phyloP scores from a whole-genome alignment of 2,329 filamentous ascomycete species.

The Penicillium sp. region DNA sequence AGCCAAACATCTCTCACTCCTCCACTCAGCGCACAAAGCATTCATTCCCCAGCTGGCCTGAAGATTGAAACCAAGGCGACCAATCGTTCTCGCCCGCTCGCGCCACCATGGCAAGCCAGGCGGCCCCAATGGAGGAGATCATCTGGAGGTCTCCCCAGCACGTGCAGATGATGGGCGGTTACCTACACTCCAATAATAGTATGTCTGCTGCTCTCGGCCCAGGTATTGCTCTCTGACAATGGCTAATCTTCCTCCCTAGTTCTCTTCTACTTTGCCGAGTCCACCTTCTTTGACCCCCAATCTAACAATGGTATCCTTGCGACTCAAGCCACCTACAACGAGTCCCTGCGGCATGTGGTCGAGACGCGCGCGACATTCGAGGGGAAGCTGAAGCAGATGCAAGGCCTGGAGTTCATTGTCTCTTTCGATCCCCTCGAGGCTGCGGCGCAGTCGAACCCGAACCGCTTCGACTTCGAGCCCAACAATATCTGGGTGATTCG shows the following conservation, averaged over 20 bases:
- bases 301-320: constrained; percentile 62
- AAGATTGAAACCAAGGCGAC: neutral
- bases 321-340: constrained; percentile 53
- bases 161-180: constrained; percentile 49
- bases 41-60: neutral
- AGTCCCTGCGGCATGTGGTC: constrained; percentile 52
- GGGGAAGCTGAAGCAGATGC: constrained; percentile 53
- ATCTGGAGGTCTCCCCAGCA: constrained; percentile 49
- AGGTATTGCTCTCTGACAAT: neutral
- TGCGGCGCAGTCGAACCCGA: constrained; percentile 40
- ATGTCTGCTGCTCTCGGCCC: constrained; percentile 13
- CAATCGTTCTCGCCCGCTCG: neutral
- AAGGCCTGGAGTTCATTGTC: constrained; percentile 62
- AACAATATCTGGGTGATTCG: constrained; percentile 61
- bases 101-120: constrained; percentile 37
- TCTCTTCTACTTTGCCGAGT: constrained; percentile 63
- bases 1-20: neutral
- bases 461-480: constrained; percentile 47
- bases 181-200: constrained; percentile 49
- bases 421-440: constrained; percentile 57
- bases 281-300: constrained; percentile 63
- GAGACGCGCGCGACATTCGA: constrained; percentile 61
- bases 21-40: neutral
- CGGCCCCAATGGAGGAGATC: constrained; percentile 46
- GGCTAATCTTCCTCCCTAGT: constrained; percentile 39